Conservation (phyloP, 108 stramenopile genomes). For the Cyclostephanos tholiformis region DNA sequence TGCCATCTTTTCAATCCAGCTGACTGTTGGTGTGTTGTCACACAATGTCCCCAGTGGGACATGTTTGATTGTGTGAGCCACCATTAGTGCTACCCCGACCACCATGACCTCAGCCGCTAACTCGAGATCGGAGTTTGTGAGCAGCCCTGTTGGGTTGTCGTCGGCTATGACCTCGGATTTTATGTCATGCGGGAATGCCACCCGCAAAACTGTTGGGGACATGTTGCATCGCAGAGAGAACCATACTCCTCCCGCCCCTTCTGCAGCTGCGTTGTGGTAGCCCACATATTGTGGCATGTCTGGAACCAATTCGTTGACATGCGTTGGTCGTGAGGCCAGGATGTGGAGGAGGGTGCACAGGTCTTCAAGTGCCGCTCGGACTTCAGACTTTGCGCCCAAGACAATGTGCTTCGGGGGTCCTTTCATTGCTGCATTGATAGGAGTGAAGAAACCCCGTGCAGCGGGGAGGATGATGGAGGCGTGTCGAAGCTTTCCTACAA, state of each 20-base stretch:
- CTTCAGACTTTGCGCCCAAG: neutral
- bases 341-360: neutral
- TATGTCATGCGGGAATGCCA: neutral
- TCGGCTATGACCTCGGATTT: too few relatives aligned
- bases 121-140: too few relatives aligned
- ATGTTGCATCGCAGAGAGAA: neutral
- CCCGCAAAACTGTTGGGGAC: neutral
- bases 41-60: too few relatives aligned
- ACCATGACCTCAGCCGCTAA: too few relatives aligned
- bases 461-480: neutral
- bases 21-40: too few relatives aligned
- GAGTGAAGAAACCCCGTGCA: neutral
- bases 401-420: neutral
- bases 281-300: conserved; percentile 1
- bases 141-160: too few relatives aligned
- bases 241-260: neutral
- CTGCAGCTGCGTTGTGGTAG: neutral
- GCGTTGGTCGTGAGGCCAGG: neutral
- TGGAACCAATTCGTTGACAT: neutral
- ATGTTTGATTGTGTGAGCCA: too few relatives aligned
- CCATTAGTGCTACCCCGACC: too few relatives aligned
- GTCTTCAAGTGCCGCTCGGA: neutral
- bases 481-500: neutral
- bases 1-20: too few relatives aligned
- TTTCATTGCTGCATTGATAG: neutral